Base-by-base conservation (phyloP, 169 alveolate genomes). In the Cryptosporidium meleagridis region DNA sequence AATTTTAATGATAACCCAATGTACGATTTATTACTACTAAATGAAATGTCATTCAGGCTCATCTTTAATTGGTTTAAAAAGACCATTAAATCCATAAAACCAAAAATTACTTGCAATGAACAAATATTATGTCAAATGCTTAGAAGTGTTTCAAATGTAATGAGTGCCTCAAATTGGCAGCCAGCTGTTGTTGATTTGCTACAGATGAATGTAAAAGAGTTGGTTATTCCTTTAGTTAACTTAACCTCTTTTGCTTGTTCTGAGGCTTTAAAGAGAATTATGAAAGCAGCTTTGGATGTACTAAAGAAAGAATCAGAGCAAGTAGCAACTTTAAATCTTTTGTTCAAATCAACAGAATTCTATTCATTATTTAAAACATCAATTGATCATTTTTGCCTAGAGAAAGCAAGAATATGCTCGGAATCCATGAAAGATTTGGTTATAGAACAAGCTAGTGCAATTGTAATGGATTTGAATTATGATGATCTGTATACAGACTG, bases 91-190 rank as follows among this genome's bases (percentile, higher is more conserved):
- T 41, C 48, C 10, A 14, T 41, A 2, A 65, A 65, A 31, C 72
- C 12, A 26, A 29, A 31, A 29, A 26, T 7, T 29, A 29, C 10
- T 8, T 65, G 10, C 44, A 65, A 51, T 65, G 21, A 65, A 29
- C 72, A 65, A 14, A 45, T 21, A 6, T 14, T 18, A 26, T 72
- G 18, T n/a, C 96, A 95, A 93, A 95, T 95, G 97, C 89, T 95
- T 92, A 89, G 97, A 37, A 91, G 96, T 55, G 95, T 95, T 44
- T 94, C 93, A 39, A 95, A 95, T 85, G 96, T 95, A 45, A 95
- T 95, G 52, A 96, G 94, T 89, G 93, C 93, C 48, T 95, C 96
- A 39, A 96, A 95, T 85, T 95, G 97, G 97, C 95, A 95, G 85
- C 97, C 97, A 37, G 86, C 94, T 39, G 94, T 95, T 35, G 97